These are phyloP conservation scores for Salvia sclarea DNA, from an alignment of 305 asterid species.

Conservation along the genomic window DNA sequence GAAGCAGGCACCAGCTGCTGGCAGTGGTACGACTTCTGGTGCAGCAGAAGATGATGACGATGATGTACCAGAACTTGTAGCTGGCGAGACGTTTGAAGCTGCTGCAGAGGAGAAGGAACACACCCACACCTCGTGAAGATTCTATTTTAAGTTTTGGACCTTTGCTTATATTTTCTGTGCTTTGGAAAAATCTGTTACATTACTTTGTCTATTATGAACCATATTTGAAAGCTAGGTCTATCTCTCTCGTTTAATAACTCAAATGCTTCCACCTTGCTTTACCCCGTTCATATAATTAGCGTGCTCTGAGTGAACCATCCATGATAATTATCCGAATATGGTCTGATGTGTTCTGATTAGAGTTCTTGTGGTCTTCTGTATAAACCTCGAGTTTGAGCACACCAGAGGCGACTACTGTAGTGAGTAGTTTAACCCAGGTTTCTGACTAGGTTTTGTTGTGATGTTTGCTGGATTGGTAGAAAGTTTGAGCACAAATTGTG, in stretches of 20 bases:
- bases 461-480: too few relatives aligned
- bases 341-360: too few relatives aligned
- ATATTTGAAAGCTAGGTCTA: not conserved
- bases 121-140: not conserved
- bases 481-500: too few relatives aligned
- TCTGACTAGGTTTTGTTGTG: too few relatives aligned
- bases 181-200: not conserved
- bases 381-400: too few relatives aligned
- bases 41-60: constrained; percentile 60
- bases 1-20: constrained; percentile 64
- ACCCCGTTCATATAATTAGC: not conserved
- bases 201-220: not conserved
- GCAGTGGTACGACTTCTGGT: constrained; percentile 37
- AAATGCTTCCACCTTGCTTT: not conserved
- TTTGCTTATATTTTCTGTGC: not conserved
- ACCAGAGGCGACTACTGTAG: too few relatives aligned
- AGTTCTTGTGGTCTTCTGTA: too few relatives aligned
- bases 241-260: not conserved
- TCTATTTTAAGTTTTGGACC: not conserved
- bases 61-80: constrained; percentile 70
- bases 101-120: constrained; percentile 64
- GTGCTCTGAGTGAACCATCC: not conserved
- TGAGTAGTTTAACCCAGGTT: too few relatives aligned
- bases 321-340: too few relatives aligned
- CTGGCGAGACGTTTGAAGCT: constrained; percentile 68